Evolutionary conservation across 73 alveolate species (phyloP).

Genomic region (Tetrahymena malaccensis): DNA sequence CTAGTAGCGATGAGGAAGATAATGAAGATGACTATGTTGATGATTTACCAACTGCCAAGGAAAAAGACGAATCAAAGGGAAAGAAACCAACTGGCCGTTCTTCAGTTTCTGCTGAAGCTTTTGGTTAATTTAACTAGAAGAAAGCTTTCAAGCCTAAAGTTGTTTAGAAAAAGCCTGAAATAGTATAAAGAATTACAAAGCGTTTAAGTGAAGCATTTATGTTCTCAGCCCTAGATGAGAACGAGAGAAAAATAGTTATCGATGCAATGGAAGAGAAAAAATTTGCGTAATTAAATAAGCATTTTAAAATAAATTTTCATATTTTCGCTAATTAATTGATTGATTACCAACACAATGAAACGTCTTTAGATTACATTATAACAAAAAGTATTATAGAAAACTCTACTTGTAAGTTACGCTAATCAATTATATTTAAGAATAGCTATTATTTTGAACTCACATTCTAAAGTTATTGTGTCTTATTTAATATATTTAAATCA

Average conservation of each 20-base stretch:
- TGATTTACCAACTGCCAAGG: slow-evolving; percentile 19
- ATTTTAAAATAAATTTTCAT: neutral
- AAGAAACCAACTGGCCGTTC: slow-evolving; percentile 53
- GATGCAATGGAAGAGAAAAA: slow-evolving; percentile 90
- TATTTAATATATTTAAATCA: too few species aligned
- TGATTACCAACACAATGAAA: too few species aligned
- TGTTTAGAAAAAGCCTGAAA: slow-evolving; percentile 66
- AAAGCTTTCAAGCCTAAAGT: slow-evolving; percentile 69
- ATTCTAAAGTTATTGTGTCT: too few species aligned
- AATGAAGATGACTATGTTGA: slow-evolving; percentile 34
- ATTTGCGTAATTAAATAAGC: slow-evolving; percentile 21
- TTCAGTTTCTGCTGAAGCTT: slow-evolving; percentile 97
- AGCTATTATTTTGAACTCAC: neutral
- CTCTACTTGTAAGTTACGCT: neutral
- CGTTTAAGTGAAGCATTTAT: slow-evolving; percentile 79
- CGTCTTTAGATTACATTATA: too few species aligned
- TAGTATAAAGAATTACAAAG: slow-evolving; percentile 61
- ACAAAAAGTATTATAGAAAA: neutral
- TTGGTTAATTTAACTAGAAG: slow-evolving; percentile 91
- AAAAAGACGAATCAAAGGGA: slow-evolving; percentile 11
- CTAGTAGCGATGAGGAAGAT: slow-evolving; percentile 29
- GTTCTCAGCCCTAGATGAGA: slow-evolving; percentile 74
- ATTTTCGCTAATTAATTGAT: too few species aligned
- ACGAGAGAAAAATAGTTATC: slow-evolving; percentile 78
- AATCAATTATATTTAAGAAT: neutral